Evolutionary conservation across 495 filamentous ascomycete species (phyloP).

Genomic region (Clohesyomyces aquaticus): DNA sequence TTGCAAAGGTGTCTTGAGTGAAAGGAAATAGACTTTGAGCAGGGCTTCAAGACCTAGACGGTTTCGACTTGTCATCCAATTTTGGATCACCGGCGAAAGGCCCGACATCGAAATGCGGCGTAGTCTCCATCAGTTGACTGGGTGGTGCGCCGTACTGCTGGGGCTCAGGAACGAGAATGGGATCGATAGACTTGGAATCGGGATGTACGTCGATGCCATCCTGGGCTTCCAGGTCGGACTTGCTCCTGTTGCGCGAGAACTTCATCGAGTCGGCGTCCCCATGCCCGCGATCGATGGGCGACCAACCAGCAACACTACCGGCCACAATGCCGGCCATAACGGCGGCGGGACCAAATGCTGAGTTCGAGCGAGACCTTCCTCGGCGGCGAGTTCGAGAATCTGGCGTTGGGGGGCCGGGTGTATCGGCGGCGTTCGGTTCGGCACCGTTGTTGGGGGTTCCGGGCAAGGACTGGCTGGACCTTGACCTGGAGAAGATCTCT

Average conservation of each 20-base stretch:
- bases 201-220: conserved; percentile 64
- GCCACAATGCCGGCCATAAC: conserved; percentile 89
- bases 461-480: conserved; percentile 64
- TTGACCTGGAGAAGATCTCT: conserved; percentile 73
- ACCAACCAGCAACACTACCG: conserved; percentile 86
- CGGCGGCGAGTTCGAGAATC: conserved; percentile 72
- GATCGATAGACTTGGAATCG: conserved; percentile 59
- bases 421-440: conserved; percentile 52
- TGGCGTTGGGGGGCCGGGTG: conserved; percentile 64
- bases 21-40: background rate
- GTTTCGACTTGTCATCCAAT: conserved; percentile 18
- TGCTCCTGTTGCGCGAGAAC: conserved; percentile 52
- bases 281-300: conserved; percentile 69
- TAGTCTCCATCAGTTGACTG: conserved; percentile 62
- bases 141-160: conserved; percentile 54
- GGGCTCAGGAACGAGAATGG: conserved; percentile 53
- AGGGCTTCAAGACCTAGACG: conserved; percentile 12
- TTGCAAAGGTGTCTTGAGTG: background rate
- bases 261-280: conserved; percentile 57
- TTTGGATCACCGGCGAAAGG: conserved; percentile 44
- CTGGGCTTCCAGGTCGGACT: conserved; percentile 55
- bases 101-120: conserved; percentile 53
- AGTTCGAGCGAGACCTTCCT: conserved; percentile 83
- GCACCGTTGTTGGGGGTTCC: conserved; percentile 68
- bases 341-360: conserved; percentile 77